Percentiles rank a stretch among this genome's conserved stretches.
Conservation (phyloP, 2,329 filamentous ascomycete species). For the Fusarium brachygibbosum region DNA sequence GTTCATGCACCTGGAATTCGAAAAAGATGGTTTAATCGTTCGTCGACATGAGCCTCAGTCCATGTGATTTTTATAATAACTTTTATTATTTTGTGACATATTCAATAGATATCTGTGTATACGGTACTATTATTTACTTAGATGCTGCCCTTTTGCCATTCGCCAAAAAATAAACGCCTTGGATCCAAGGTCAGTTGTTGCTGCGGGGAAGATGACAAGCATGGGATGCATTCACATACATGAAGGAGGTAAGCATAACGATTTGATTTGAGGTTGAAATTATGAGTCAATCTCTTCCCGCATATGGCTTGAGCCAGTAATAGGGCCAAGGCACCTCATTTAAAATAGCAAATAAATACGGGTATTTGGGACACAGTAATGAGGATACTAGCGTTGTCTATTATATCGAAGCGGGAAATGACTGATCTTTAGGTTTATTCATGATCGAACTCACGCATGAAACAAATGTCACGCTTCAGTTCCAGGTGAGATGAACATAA, state of each 20-base stretch:
- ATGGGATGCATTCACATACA: conserved; percentile 7
- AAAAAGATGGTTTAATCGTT: not conserved
- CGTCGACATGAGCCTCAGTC: not conserved
- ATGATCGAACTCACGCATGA: not conserved
- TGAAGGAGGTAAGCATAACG: conserved; percentile 22
- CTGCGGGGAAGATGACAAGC: conserved; percentile 37
- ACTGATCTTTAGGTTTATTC: not conserved
- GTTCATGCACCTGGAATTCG: not conserved
- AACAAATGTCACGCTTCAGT: conserved; percentile 2
- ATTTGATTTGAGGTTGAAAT: conserved; percentile 26
- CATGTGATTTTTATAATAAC: not conserved
- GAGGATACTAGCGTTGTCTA: not conserved
- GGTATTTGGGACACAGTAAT: not conserved
- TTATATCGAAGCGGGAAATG: not conserved
- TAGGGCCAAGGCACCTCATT: not conserved
- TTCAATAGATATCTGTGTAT: no score
- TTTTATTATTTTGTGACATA: not conserved
- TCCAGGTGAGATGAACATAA: not conserved
- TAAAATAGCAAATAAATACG: not conserved
- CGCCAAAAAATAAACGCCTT: conserved; percentile 4
- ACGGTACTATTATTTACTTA: not conserved
- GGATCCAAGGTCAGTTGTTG: conserved; percentile 9
- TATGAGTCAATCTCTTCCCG: conserved; percentile 26
- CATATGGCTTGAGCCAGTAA: conserved; percentile 35
- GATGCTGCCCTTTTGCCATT: not conserved